A percentile compares a stretch with the other conserved stretches of the same genome.
Evolutionary conservation across 371 early-diverging fungal genomes (phyloP).

Genomic region (Mortierella sp.): DNA sequence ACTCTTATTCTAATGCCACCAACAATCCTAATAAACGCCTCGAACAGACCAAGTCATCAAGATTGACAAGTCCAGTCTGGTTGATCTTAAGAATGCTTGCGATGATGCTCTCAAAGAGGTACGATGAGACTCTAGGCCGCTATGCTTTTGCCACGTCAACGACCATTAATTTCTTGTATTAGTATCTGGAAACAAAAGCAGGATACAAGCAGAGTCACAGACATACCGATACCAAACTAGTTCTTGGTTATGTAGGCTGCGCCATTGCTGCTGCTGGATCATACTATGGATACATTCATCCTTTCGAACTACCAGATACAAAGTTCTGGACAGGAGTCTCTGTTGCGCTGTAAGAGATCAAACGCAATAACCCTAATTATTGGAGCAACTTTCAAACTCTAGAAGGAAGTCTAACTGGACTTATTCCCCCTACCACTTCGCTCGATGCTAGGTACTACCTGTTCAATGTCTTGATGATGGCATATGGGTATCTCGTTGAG

Average conservation of each 20-base stretch:
- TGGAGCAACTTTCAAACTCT: background rate
- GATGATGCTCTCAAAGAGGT: slow-evolving; percentile 55
- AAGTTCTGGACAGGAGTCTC: slow-evolving; percentile 51
- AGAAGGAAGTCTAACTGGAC: background rate
- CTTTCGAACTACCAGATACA: slow-evolving; percentile 41
- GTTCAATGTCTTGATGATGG: slow-evolving; percentile 50
- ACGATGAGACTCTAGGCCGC: background rate
- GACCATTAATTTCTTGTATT: background rate
- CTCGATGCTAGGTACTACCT: slow-evolving; percentile 35
- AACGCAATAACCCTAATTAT: background rate
- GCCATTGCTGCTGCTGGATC: slow-evolving; percentile 51
- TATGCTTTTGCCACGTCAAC: slow-evolving; percentile 14
- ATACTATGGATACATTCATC: slow-evolving; percentile 53
- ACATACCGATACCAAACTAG: slow-evolving; percentile 51
- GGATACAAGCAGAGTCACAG: slow-evolving; percentile 54
- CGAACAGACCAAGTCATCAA: slow-evolving; percentile 39
- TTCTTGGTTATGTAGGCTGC: slow-evolving; percentile 46
- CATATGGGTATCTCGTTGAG: slow-evolving; percentile 43
- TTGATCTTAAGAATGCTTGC: slow-evolving; percentile 52
- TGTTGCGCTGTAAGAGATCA: slow-evolving; percentile 34
- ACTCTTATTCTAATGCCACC: background rate
- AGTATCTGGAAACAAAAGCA: slow-evolving; percentile 46
- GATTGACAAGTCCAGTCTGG: slow-evolving; percentile 52
- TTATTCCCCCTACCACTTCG: background rate
- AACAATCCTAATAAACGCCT: background rate